Evolutionary conservation across 768 basidiomycete genomes (phyloP), one percentile per base, ranked within the genome.

Genomic region (Cubamyces sp.): DNA sequence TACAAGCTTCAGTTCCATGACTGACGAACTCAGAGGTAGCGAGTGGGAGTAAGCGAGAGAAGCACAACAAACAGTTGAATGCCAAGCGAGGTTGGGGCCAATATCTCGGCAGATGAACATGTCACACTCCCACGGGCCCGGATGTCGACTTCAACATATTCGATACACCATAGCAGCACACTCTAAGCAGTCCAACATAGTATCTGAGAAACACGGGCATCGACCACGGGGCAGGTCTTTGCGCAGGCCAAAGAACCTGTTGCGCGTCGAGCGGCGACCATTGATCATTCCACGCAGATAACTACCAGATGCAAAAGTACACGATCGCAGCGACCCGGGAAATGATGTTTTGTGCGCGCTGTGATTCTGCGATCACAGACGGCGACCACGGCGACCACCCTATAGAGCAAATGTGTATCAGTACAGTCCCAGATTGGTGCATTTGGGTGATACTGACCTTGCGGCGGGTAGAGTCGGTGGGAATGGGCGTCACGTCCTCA

Each of bases 341-440:
- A 30, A 64, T 48, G 68, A 69, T 67, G 59, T 71, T 66, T 74
- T 71, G 67, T 67, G 67, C 50, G 58, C 41, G 46, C 53, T 54
- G 63, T 62, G 63, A 62, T 50, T 16, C 43, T n/a, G 34, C 47
- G 51, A 75, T 79, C 76, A 92, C 72, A 96, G 85, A 90, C 95
- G 93, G 73, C 95, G 91, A 92, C 95, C 95, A 81, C 95, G 94
- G 70, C 95, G 92, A 94, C 95, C 95, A 88, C 95, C 96, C 95
- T 94, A 66, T 14, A 64, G 15, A 61, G 57, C 23, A 28, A 42
- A 53, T 64, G n/a, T 30, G 8, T 3, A 63, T 18, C 52, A 57
- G 54, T 15, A 28, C 30, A 19, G 3, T 45, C 12, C 21, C 53
- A 25, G 39, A 54, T 7, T 34, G 28, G 0, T 16, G 7, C 3